These are phyloP conservation scores for Solanum lycopersicoides DNA, from an alignment of 257 asterid species.

Conservation along the genomic window DNA sequence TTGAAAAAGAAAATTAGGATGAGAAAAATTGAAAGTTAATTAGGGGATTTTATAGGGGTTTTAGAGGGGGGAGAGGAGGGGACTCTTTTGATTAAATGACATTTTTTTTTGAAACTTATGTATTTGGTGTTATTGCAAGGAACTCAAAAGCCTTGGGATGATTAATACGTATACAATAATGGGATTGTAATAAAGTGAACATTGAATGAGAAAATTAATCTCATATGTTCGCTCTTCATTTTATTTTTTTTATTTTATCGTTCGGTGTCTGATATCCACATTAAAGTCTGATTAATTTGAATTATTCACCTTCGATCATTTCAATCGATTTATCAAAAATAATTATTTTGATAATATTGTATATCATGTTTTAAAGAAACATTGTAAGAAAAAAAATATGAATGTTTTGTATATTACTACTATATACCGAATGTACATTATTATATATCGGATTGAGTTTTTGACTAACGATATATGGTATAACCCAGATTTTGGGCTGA, in stretches of 20 bases:
- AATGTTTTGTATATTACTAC: neutral
- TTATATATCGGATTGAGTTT: too few relatives aligned
- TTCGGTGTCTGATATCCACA: too few relatives aligned
- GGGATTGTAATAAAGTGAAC: neutral
- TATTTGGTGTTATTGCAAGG: neutral
- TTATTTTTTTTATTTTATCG: neutral
- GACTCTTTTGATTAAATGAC: neutral
- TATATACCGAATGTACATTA: neutral
- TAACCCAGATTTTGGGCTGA: neutral
- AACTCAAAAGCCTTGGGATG: neutral
- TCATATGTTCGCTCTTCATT: neutral
- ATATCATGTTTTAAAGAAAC: neutral
- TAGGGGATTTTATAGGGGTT: neutral
- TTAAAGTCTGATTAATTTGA: too few relatives aligned
- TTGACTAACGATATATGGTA: neutral
- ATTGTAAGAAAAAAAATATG: neutral
- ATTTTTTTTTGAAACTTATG: neutral
- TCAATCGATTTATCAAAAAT: neutral
- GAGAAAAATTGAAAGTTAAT: neutral
- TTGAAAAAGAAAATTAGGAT: neutral
- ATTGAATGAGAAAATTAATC: neutral
- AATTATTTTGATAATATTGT: neutral
- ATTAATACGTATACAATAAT: neutral
- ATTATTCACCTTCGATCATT: too few relatives aligned
- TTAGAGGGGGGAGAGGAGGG: conserved; percentile 1